These are phyloP conservation scores for Pseudonectria buxi DNA, from an alignment of 2,329 filamentous ascomycete species.

Conservation along the genomic window DNA sequence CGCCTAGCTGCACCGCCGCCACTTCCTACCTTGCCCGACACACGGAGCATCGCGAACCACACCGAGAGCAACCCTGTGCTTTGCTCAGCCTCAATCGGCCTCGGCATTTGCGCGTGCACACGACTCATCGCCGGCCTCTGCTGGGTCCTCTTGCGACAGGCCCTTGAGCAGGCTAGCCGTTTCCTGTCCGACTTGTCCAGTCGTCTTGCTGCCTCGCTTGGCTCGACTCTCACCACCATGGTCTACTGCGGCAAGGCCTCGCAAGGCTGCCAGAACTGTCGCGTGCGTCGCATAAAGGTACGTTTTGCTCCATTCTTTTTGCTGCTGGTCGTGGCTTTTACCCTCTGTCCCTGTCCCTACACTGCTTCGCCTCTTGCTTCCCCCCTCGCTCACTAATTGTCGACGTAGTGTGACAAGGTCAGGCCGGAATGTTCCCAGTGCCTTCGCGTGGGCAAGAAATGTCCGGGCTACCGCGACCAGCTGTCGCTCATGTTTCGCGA, in stretches of 20 bases:
- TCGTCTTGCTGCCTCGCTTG: not conserved
- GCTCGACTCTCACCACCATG: constrained; percentile 29
- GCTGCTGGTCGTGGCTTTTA: no score
- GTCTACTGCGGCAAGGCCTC: constrained; percentile 53
- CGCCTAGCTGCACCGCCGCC: no score
- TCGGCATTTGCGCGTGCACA: no score
- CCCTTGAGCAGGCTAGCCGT: no score
- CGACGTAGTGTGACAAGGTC: constrained; percentile 52
- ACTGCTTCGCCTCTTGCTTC: not conserved
- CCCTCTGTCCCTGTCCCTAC: not conserved
- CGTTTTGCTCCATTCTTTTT: constrained; percentile 17
- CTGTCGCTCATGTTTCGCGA: constrained; percentile 60
- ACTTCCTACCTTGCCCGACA: no score
- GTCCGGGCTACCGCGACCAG: constrained; percentile 58
- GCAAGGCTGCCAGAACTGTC: constrained; percentile 47
- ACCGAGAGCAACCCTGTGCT: no score
- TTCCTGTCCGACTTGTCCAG: no score
- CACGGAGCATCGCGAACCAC: no score
- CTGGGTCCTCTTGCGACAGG: no score
- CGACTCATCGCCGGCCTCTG: no score
- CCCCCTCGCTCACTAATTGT: constrained; percentile 6
- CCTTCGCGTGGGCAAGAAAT: constrained; percentile 50
- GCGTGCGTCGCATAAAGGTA: constrained; percentile 50
- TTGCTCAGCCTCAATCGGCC: no score
- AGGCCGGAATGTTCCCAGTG: constrained; percentile 58